Base-by-base conservation (phyloP, 2,329 filamentous ascomycete genomes). In the Dothistroma septosporum region DNA sequence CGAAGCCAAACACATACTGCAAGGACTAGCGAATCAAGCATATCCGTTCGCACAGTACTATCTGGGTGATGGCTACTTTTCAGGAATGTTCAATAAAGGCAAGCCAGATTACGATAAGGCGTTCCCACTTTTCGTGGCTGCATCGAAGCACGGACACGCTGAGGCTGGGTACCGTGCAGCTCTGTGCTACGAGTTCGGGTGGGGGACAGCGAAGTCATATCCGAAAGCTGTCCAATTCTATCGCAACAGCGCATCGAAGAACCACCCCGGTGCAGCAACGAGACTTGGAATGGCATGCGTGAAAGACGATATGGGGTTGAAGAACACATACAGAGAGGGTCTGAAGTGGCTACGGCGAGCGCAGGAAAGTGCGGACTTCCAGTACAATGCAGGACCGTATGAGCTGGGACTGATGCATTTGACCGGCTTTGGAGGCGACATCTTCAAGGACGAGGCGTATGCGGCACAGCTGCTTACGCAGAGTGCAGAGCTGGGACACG, bases 41-140 rank as follows among this genome's bases (percentile, higher is more conserved):
- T 97, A 97, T 74, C 94, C 94, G 0, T 97, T 97, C 75, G 94
- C 94, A 3, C 94, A 99, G 75, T 99, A 99, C 78, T 97, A 97
- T 74, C 85, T 99, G 12, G 94, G 87, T 21, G 94, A 99, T 73
- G 94, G 94, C 1, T 96, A 91, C 73, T 91, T 92, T 2, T 97
- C 93, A 6, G 94, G 94, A 0, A 81, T 99, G 24, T 97, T 99
- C 77, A 96, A 87, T 78, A 97, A 97, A 76, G 91, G 91, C 63
- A 95, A 93, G 73, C 87, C 91, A 70, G 94, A 99, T 73, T 89
- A 95, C 73, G 91, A 92, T 72, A 87, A 90, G 46, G 92, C 94
- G 0, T 97, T 97, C 72, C 89, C 91, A 9, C 85, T 97, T 32
- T 99, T 99, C 73, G 83, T 96, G 41, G 85, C 94, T 16, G 94